phyloP scores from a whole-genome alignment of 257 asterid species.

The Penstemon eatonii region DNA sequence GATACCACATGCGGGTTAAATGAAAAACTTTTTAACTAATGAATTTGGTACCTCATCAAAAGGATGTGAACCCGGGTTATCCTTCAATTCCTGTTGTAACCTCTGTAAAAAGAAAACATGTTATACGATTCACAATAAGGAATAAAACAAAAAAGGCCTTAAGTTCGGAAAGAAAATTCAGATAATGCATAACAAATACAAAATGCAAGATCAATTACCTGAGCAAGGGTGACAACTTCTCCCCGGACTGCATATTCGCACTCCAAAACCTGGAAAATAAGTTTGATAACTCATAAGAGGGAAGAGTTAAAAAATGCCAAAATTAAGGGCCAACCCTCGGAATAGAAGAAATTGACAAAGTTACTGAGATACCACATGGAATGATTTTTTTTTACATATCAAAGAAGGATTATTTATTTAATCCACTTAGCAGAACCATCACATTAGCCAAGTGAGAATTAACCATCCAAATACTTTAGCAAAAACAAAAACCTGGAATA shows the following conservation, averaged over 20 bases:
- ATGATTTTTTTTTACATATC: neutral
- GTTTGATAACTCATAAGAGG: neutral
- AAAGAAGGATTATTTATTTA: too few species aligned
- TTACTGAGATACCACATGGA: neutral
- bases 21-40: neutral
- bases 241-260: conserved; percentile 99
- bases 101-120: conserved; percentile 39
- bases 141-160: neutral
- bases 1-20: too few species aligned
- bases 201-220: conserved; percentile 44
- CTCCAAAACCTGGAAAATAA: conserved; percentile 29
- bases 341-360: neutral
- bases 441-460: too few species aligned
- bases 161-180: neutral
- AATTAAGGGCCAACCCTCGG: conserved; percentile 6
- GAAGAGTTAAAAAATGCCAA: neutral
- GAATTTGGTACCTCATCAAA: conserved; percentile 55
- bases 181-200: neutral
- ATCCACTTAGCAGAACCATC: too few species aligned
- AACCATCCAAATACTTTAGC: too few species aligned
- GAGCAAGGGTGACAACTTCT: conserved; percentile 88
- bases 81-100: conserved; percentile 50
- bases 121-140: neutral
- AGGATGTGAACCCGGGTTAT: conserved; percentile 49
- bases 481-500: neutral